Percentiles rank a stretch among this genome's conserved stretches.
Evolutionary conservation across 1,284 basidiomycete genomes (phyloP).

Genomic region (Malassezia nana): DNA sequence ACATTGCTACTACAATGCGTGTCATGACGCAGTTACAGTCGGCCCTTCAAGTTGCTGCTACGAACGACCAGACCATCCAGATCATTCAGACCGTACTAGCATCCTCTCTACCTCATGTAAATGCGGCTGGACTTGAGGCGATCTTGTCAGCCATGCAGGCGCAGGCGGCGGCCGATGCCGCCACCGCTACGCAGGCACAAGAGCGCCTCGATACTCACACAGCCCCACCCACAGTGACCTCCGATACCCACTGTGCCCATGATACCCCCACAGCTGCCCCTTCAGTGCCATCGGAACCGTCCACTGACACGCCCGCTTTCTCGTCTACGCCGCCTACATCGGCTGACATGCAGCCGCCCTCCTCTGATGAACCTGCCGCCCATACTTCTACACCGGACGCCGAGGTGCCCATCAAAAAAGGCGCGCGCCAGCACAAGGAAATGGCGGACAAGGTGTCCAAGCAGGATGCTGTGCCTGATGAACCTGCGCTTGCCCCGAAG

Average conservation of each 20-base stretch:
- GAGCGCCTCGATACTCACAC: slow-evolving; percentile 21
- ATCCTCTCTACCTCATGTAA: slow-evolving; percentile 19
- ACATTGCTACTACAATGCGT: slow-evolving; percentile 10
- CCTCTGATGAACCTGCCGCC: not conserved
- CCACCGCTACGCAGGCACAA: slow-evolving; percentile 26
- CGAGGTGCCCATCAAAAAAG: not conserved
- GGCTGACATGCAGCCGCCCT: not conserved
- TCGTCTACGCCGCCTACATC: not conserved
- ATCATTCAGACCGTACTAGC: slow-evolving; percentile 17
- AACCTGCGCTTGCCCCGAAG: not conserved
- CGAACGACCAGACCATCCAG: slow-evolving; percentile 13
- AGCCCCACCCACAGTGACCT: not conserved
- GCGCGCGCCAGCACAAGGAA: not conserved
- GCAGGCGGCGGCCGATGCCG: not conserved
- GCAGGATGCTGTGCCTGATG: not conserved
- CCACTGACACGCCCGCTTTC: not conserved
- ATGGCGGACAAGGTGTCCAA: not conserved
- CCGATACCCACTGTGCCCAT: no score
- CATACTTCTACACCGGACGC: not conserved
- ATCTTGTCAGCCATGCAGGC: slow-evolving; percentile 8
- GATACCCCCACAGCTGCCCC: not conserved
- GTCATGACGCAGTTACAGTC: slow-evolving; percentile 16
- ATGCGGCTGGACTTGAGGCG: slow-evolving; percentile 8
- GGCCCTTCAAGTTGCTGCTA: not conserved
- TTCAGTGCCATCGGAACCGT: not conserved